Conservation (phyloP, 2,329 filamentous ascomycete genomes). For the Hortaea sp. region DNA sequence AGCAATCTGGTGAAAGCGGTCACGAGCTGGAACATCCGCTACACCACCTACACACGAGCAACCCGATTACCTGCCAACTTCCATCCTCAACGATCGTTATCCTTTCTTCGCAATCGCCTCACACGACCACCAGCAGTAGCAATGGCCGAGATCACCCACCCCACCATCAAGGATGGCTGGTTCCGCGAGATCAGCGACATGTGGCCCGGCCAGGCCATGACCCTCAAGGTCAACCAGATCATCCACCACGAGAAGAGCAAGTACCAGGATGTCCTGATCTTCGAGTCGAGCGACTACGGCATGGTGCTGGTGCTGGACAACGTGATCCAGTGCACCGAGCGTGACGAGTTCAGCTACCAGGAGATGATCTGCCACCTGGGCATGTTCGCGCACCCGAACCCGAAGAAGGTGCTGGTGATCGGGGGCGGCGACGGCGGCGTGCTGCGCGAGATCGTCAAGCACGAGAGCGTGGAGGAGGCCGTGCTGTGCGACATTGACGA, state of each 20-base stretch:
- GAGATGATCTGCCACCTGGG: constrained; percentile 99
- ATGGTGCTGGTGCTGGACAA: constrained; percentile 96
- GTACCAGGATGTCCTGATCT: constrained; percentile 98
- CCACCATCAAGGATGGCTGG: constrained; percentile 93
- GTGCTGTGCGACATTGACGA: constrained; percentile 98
- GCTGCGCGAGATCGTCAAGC: constrained; percentile 97
- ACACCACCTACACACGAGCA: not conserved
- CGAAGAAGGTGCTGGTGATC: constrained; percentile 97
- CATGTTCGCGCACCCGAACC: constrained; percentile 96
- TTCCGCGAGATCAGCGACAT: constrained; percentile 98
- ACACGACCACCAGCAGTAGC: constrained; percentile 3
- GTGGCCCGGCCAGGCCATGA: constrained; percentile 99
- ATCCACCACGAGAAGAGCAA: constrained; percentile 98
- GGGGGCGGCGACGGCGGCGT: constrained; percentile 96
- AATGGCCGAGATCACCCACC: constrained; percentile 64
- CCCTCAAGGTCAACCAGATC: constrained; percentile 92
- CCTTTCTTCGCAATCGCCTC: not conserved
- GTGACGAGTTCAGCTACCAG: constrained; percentile 94
- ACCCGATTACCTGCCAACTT: not conserved
- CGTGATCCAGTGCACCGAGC: constrained; percentile 97
- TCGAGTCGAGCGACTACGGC: constrained; percentile 95
- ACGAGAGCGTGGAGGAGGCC: constrained; percentile 92
- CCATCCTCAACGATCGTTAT: too few species aligned
- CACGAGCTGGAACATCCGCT: not conserved
- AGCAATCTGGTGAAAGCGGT: not conserved